Conservation (phyloP, 768 basidiomycete genomes). For the Glaciozyma martinii region DNA sequence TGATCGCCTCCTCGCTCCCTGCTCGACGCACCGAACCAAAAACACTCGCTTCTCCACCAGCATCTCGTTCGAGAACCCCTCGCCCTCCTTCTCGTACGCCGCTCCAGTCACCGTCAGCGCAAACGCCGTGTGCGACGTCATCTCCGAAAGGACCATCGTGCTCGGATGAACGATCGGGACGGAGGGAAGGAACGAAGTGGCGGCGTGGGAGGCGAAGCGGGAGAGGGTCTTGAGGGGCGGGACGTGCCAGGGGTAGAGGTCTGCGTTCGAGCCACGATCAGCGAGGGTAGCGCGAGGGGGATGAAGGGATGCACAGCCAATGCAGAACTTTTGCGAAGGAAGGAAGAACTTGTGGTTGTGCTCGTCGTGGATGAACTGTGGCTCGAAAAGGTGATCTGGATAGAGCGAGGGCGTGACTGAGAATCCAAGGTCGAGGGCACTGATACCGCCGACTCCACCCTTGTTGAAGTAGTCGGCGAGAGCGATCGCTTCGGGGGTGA, state of each 20-base stretch:
- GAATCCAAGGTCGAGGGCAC: slow-evolving; percentile 30
- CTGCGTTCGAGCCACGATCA: neutral
- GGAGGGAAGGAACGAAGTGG: slow-evolving; percentile 10
- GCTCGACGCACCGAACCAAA: slow-evolving; percentile 16
- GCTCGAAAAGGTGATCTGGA: slow-evolving; percentile 11
- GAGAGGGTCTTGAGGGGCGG: slow-evolving; percentile 17
- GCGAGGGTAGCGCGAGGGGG: neutral
- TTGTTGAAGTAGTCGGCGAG: slow-evolving; percentile 17
- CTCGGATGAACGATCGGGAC: slow-evolving; percentile 21
- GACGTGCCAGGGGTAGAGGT: slow-evolving; percentile 8
- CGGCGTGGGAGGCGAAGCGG: slow-evolving; percentile 14
- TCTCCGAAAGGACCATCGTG: slow-evolving; percentile 1
- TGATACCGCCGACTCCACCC: slow-evolving; percentile 28
- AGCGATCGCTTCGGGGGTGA: slow-evolving; percentile 12
- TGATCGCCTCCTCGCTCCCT: too few species aligned
- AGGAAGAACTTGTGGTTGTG: slow-evolving; percentile 12
- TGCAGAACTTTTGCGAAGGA: slow-evolving; percentile 2
- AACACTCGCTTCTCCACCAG: slow-evolving; percentile 29
- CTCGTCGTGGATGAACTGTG: neutral
- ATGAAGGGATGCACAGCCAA: slow-evolving; percentile 2
- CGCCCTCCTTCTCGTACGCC: slow-evolving; percentile 17
- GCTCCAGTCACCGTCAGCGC: slow-evolving; percentile 22
- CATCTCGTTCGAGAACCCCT: slow-evolving; percentile 29
- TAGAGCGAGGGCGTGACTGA: slow-evolving; percentile 14
- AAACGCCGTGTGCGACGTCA: slow-evolving; percentile 20